A percentile compares a stretch with the other conserved stretches of the same genome.
Conservation (phyloP, 2,329 filamentous ascomycete genomes). For the Curvularia verruculosa region DNA sequence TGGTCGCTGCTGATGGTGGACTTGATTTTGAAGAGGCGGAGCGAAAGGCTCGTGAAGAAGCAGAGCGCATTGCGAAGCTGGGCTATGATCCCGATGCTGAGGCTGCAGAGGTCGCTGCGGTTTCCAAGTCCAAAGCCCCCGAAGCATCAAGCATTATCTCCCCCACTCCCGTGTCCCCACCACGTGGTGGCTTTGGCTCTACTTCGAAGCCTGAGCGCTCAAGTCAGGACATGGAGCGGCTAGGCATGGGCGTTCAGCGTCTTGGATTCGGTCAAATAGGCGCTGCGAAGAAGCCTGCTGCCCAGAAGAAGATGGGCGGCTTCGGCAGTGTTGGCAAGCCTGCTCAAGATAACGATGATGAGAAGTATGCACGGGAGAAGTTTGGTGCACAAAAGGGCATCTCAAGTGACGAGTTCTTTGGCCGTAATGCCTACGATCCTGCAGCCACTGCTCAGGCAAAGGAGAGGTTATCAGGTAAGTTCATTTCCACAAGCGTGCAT, state of each 20-base stretch:
- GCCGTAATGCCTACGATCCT: constrained; percentile 85
- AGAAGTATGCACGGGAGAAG: constrained; percentile 83
- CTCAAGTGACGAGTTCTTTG: constrained; percentile 97
- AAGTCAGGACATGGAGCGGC: constrained; percentile 80
- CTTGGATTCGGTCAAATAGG: constrained; percentile 89
- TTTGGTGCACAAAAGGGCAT: constrained; percentile 95
- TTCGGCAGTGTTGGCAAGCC: constrained; percentile 87
- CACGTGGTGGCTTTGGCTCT: constrained; percentile 66
- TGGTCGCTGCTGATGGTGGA: constrained; percentile 65
- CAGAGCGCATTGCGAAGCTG: constrained; percentile 91
- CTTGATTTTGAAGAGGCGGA: constrained; percentile 97
- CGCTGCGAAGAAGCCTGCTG: constrained; percentile 60
- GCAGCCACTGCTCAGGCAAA: constrained; percentile 84
- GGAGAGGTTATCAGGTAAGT: constrained; percentile 69
- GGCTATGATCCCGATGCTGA: constrained; percentile 95
- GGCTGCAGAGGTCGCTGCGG: constrained; percentile 47
- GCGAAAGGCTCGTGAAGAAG: constrained; percentile 96
- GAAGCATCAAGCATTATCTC: constrained; percentile 66
- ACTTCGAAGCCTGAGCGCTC: constrained; percentile 60
- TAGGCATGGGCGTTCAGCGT: constrained; percentile 86
- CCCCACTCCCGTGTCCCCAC: constrained; percentile 76
- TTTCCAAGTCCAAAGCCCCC: constrained; percentile 49
- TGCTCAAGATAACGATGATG: constrained; percentile 72
- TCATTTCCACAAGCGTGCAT: neutral
- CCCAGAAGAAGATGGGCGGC: constrained; percentile 78